Evolutionary conservation across 2,329 filamentous ascomycete species (phyloP).

Genomic region (Fusarium hostae): DNA sequence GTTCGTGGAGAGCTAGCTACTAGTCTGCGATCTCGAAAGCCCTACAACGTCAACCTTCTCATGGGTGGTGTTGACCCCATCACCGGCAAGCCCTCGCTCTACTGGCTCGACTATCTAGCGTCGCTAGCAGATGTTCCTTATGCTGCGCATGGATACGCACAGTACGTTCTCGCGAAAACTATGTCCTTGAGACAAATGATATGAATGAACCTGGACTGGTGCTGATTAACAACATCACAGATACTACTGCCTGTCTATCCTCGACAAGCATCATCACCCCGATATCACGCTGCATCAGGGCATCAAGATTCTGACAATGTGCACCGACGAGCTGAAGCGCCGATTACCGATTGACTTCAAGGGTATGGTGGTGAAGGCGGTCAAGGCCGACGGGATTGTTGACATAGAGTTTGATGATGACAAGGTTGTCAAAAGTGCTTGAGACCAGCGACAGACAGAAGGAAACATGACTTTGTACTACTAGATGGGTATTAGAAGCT

Average conservation of each 20-base stretch:
- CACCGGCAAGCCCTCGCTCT: slow-evolving; percentile 88
- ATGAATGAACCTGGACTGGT: background rate
- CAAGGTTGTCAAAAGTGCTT: slow-evolving; percentile 73
- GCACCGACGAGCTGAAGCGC: slow-evolving; percentile 96
- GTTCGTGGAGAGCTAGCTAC: slow-evolving; percentile 93
- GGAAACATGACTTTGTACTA: slow-evolving; percentile 51
- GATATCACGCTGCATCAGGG: slow-evolving; percentile 91
- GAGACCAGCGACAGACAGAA: slow-evolving; percentile 40
- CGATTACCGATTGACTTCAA: slow-evolving; percentile 99
- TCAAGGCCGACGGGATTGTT: slow-evolving; percentile 92
- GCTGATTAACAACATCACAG: slow-evolving; percentile 55
- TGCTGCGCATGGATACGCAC: slow-evolving; percentile 96
- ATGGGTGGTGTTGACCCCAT: slow-evolving; percentile 94
- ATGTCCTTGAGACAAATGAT: background rate
- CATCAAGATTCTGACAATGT: slow-evolving; percentile 92
- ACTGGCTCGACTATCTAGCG: slow-evolving; percentile 98
- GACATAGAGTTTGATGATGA: slow-evolving; percentile 89
- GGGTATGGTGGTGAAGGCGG: slow-evolving; percentile 91
- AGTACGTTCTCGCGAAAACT: slow-evolving; percentile 67
- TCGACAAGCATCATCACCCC: slow-evolving; percentile 98
- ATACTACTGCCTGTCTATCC: slow-evolving; percentile 97
- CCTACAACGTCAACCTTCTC: slow-evolving; percentile 96
- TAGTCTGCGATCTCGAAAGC: slow-evolving; percentile 89
- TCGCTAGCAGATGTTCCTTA: slow-evolving; percentile 89
- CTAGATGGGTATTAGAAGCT: slow-evolving; percentile 46